Base-by-base conservation (phyloP, 176 grass and related monocot genomes). In the Tuctoria greenei region DNA sequence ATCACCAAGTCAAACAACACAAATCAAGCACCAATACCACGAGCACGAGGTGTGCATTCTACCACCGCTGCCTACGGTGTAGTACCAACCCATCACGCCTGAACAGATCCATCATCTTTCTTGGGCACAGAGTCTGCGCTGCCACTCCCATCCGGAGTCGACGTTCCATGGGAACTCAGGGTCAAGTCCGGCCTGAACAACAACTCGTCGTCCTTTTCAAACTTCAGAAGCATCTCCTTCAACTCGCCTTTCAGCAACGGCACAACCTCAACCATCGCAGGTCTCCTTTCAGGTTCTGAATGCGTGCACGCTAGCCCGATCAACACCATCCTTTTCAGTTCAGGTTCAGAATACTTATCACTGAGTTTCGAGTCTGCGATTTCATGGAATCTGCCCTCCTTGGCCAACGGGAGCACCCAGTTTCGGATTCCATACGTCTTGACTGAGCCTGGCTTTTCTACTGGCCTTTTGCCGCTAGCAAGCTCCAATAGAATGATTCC, bases 401-500 rank as follows among this genome's bases (percentile, higher is more conserved):
- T 84, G 7, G 87, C 93, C 84, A 96, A 25, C 4, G 67, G 85
- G 23, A 90, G 87, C 69, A 88, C 85, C 93, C 89, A 96, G 34
- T 96, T 86, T 10, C 82, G 76, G 69, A 96, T 78, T 23, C 86
- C 81, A 61, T 20, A 71, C 31, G 73, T 66, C 64, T 87, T 85
- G 2, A 61, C 60, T 14, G 81, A 67, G 39, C 64, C 79, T 5
- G 83, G 56, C 57, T 83, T 83, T 72, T 84, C 83, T 45, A 85
- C 70, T 39, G 93, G 84, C 61, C 76, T 92, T 83, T 73, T 90
- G 64, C 93, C 93, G 73, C 89, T 96, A 49, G 66, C 23, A 3
- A 96, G 76, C 74, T 96, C 93, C 73, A 96, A 31, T 0, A 96
- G 82, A 44, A 96, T 74, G 55, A 92, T 79, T 15, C 93, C 93